Evolutionary conservation across 2,329 filamentous ascomycete genomes (phyloP), one percentile per base, ranked within the genome.

Genomic region (Exophiala dermatitidis): DNA sequence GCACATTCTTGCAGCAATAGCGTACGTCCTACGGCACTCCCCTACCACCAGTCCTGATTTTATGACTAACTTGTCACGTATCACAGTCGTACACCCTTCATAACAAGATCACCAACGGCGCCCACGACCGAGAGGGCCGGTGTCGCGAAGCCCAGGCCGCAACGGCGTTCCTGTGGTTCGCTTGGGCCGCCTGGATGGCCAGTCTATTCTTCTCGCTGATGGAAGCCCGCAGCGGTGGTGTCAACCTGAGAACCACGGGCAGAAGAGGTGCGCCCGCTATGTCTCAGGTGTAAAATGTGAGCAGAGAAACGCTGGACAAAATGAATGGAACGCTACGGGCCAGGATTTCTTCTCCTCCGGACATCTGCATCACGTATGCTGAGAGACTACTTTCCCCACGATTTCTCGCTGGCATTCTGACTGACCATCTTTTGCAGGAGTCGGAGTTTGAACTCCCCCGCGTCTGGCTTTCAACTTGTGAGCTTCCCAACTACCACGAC

Each of bases 141-240:
- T 79, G 76, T 62, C 73, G 72, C 38, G 75, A 79, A 64, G 74
- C 74, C 6, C 74, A 78, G 62, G 75, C 76, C 3, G 64, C 72
- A 2, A 68, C 66, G 26, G 76, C 75, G 0, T 79, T 79, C 67
- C 66, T 78, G 46, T 79, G 74, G 74, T 76, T 79, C 58, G 67
- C 66, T 5, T 77, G 71, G 66, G 71, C 67, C 37, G 62, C 70
- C 3, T 78, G 71, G 56, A 65, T 71, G 41, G 68, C 63, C 3
- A 73, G 71, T 4, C 58, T 72, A 46, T 54, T 73, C 49, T 60
- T 74, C 48, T 74, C 72, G 1, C 50, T 69, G 54, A 56, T 75
- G 42, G 60, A 64, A 53, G 60, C 67, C 19, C 68, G 70, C 45
- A 62, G 66, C 5, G 53, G 65, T 4, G 64, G 63, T 42, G 62